A percentile compares a stretch with the other conserved stretches of the same genome.
Conservation (phyloP, 2,329 filamentous ascomycete genomes). For the Neofusicoccum parvum region DNA sequence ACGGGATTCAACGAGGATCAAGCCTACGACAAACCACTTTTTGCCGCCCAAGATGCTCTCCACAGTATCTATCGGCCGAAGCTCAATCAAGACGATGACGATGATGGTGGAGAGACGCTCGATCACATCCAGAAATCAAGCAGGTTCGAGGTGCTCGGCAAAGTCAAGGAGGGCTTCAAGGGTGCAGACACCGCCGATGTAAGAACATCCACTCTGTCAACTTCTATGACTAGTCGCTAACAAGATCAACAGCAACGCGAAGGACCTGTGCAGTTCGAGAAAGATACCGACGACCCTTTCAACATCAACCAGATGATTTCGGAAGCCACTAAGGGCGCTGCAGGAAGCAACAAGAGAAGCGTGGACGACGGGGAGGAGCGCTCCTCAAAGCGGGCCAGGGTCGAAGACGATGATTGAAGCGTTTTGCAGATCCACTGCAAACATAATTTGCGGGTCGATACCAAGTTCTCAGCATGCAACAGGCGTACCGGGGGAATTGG, state of each 20-base stretch:
- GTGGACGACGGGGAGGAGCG: conserved; percentile 66
- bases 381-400: conserved; percentile 70
- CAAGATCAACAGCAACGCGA: conserved; percentile 64
- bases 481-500: background rate
- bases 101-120: conserved; percentile 78
- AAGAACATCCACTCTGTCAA: conserved; percentile 35
- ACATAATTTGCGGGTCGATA: background rate
- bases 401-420: conserved; percentile 66
- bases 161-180: conserved; percentile 82
- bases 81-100: conserved; percentile 70
- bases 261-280: conserved; percentile 95
- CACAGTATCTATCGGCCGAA: conserved; percentile 89
- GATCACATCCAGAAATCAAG: conserved; percentile 83
- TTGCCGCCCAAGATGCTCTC: conserved; percentile 92
- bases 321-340: conserved; percentile 67
- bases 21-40: conserved; percentile 93
- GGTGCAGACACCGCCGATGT: conserved; percentile 82
- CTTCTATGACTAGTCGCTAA: conserved; percentile 25
- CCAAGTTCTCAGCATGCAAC: conserved; percentile 2
- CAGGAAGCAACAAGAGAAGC: conserved; percentile 68
- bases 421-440: background rate
- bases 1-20: conserved; percentile 97
- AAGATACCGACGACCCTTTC: conserved; percentile 83
- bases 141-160: conserved; percentile 86
- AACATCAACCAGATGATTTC: conserved; percentile 92